Conservation (phyloP, 495 filamentous ascomycete genomes). For the Penicillium waksmanii region DNA sequence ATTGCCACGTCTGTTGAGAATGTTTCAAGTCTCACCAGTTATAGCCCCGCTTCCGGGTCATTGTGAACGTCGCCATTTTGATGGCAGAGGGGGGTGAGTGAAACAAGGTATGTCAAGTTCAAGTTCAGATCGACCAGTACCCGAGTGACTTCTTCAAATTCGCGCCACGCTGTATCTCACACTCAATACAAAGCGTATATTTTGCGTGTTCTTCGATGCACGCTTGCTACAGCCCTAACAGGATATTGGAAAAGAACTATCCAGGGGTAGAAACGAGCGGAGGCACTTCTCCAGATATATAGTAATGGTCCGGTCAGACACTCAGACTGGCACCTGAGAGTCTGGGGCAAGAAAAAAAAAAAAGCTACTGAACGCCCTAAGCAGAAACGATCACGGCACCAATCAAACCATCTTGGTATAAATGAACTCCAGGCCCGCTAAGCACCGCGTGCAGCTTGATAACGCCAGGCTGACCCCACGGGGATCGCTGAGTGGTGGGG, state of each 20-base stretch:
- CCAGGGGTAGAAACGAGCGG: constrained; percentile 9
- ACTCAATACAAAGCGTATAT: background rate
- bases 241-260: constrained; percentile 7
- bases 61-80: constrained; percentile 19
- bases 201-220: background rate
- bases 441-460: constrained; percentile 27
- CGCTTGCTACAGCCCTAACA: constrained; percentile 5
- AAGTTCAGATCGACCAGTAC: background rate
- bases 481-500: constrained; percentile 40
- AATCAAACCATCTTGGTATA: constrained; percentile 18
- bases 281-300: constrained; percentile 27
- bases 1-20: background rate
- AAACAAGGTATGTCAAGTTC: background rate
- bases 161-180: background rate
- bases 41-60: constrained; percentile 40
- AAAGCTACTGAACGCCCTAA: constrained; percentile 17
- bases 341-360: constrained; percentile 1
- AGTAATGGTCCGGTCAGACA: constrained; percentile 12
- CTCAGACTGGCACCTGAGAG: background rate
- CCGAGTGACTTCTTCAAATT: background rate
- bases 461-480: constrained; percentile 15
- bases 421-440: constrained; percentile 27
- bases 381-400: constrained; percentile 17
- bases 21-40: constrained; percentile 34
- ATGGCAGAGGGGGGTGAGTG: background rate